phyloP scores from a whole-genome alignment of 257 asterid genomes.

The Solanum ossicruentum region DNA sequence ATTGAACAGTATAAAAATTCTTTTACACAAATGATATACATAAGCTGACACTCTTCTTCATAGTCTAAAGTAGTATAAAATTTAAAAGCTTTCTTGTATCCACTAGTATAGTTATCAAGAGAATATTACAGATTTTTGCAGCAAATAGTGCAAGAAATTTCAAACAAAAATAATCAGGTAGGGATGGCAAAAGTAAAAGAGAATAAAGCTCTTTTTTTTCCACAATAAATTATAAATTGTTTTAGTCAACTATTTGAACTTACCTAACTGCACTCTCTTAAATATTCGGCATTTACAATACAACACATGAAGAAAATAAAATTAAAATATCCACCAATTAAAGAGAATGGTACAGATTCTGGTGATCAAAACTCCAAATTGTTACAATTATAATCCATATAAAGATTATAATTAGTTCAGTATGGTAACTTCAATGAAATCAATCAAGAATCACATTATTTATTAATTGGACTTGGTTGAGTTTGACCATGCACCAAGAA shows the following conservation, averaged over 20 bases:
- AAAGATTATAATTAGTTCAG: background rate
- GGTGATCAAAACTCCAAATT: background rate
- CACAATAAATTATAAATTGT: background rate
- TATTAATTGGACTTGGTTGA: no score
- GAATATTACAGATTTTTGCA: background rate
- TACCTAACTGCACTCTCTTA: background rate
- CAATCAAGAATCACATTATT: background rate
- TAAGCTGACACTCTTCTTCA: no score
- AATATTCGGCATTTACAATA: background rate
- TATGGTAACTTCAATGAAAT: background rate
- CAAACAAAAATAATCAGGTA: background rate
- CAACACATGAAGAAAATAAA: background rate
- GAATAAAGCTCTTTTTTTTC: background rate
- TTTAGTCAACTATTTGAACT: background rate
- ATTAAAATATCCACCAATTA: background rate
- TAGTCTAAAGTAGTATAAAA: background rate
- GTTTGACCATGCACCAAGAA: background rate
- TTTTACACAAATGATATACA: no score
- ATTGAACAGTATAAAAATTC: no score
- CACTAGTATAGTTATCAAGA: background rate
- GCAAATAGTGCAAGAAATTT: background rate
- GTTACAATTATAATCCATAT: background rate
- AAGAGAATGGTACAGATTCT: background rate
- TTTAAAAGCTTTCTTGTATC: background rate
- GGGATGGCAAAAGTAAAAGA: background rate